Conservation (phyloP, 2,329 filamentous ascomycete genomes). For the Pseudocercospora vitis region DNA sequence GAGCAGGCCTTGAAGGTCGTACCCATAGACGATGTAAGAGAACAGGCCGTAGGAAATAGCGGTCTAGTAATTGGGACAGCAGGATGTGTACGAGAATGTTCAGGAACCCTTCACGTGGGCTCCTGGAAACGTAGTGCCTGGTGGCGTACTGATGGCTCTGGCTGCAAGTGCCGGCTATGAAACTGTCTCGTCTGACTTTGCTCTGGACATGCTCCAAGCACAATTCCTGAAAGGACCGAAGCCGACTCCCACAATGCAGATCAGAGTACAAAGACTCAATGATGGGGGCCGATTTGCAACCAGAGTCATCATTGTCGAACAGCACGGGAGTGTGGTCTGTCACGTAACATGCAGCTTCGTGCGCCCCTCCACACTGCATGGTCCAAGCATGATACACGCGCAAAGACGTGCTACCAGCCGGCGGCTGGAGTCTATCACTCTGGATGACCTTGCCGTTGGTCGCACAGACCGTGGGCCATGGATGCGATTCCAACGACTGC, state of each 20-base stretch:
- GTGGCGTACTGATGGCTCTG: conserved; percentile 12
- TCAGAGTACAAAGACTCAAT: conserved; percentile 15
- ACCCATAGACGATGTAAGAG: neutral
- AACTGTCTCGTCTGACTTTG: conserved; percentile 16
- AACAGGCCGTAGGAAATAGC: neutral
- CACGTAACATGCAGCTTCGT: conserved; percentile 24
- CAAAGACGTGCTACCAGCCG: conserved; percentile 10
- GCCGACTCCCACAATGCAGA: conserved; percentile 2
- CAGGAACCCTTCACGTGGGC: conserved; percentile 20
- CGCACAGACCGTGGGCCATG: conserved; percentile 15
- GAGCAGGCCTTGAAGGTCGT: neutral
- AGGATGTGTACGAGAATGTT: conserved; percentile 16
- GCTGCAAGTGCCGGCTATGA: conserved; percentile 19
- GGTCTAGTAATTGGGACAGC: neutral
- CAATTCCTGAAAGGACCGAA: conserved; percentile 11
- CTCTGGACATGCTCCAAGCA: conserved; percentile 16
- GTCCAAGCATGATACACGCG: conserved; percentile 19
- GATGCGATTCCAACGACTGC: conserved; percentile 22
- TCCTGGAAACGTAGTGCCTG: conserved; percentile 9
- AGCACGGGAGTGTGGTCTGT: conserved; percentile 11
- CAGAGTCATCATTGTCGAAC: conserved; percentile 15
- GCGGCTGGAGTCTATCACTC: conserved; percentile 12
- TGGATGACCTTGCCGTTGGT: conserved; percentile 21
- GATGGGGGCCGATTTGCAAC: conserved; percentile 19
- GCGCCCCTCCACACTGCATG: conserved; percentile 12